phyloP scores from a whole-genome alignment of 371 early-diverging fungal genomes.

The Syncephalis plumigaleata region DNA sequence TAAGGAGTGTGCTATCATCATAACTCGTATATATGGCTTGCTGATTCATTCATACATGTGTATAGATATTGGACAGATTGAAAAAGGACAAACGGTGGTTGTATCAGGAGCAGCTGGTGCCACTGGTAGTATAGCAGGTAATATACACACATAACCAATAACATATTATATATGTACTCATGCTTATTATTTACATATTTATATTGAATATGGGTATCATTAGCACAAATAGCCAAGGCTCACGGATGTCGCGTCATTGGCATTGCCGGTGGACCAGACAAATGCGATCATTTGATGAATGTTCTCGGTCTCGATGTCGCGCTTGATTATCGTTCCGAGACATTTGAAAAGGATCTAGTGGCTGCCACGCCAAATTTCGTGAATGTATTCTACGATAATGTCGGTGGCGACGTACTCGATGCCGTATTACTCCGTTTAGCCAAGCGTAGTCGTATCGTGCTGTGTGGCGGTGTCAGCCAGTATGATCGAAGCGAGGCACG shows the following conservation, averaged over 20 bases:
- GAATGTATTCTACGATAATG: conserved; percentile 55
- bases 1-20: no score
- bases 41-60: conserved; percentile 21
- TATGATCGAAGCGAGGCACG: conserved; percentile 23
- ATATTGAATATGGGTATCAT: no score
- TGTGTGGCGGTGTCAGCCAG: conserved; percentile 54
- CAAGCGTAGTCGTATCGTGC: conserved; percentile 32
- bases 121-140: conserved; percentile 37
- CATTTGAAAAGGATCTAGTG: conserved; percentile 16
- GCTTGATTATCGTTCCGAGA: conserved; percentile 41
- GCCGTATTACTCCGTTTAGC: conserved; percentile 30
- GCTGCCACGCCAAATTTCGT: conserved; percentile 40
- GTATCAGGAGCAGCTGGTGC: conserved; percentile 38
- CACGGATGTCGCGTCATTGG: conserved; percentile 44
- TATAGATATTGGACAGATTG: conserved; percentile 24
- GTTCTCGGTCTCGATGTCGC: conserved; percentile 44
- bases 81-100: conserved; percentile 47
- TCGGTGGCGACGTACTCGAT: conserved; percentile 57
- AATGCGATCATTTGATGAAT: conserved; percentile 35
- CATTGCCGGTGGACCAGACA: conserved; percentile 47
- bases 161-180: no score
- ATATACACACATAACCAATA: conserved; percentile 8
- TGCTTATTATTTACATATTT: no score
- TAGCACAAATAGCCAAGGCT: conserved; percentile 40
- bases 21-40: conserved; percentile 14